A percentile compares a stretch with the other conserved stretches of the same genome.
These are phyloP conservation scores for Aspergillus sp. DNA, from an alignment of 2,329 filamentous ascomycete species.

Conservation along the genomic window DNA sequence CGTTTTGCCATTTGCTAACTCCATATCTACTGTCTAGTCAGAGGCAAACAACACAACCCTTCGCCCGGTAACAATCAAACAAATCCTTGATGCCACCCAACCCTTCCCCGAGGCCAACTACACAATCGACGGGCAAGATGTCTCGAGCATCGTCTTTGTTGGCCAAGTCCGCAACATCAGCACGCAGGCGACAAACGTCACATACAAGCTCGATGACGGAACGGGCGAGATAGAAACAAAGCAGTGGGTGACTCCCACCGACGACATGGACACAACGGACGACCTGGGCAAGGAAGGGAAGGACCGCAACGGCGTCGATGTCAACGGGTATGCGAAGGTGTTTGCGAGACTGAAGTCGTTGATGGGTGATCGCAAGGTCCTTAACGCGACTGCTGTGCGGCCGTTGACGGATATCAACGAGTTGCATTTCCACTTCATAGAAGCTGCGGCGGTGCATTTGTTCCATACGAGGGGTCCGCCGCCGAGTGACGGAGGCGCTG, in stretches of 20 bases:
- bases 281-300: constrained; percentile 34
- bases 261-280: constrained; percentile 40
- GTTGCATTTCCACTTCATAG: constrained; percentile 86
- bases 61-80: constrained; percentile 92
- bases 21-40: constrained; percentile 8
- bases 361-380: constrained; percentile 75
- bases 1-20: neutral
- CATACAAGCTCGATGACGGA: constrained; percentile 91
- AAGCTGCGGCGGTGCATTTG: constrained; percentile 85
- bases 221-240: constrained; percentile 83
- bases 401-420: constrained; percentile 85
- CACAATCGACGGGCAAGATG: constrained; percentile 73
- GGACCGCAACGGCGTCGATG: constrained; percentile 52
- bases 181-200: constrained; percentile 85
- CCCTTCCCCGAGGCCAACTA: constrained; percentile 74
- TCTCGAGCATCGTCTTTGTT: constrained; percentile 79
- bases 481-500: constrained; percentile 48
- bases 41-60: constrained; percentile 77
- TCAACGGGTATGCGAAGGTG: constrained; percentile 80
- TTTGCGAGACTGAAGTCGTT: constrained; percentile 79
- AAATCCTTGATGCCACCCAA: constrained; percentile 80
- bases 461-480: constrained; percentile 72
- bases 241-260: constrained; percentile 47
- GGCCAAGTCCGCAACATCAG: constrained; percentile 87
- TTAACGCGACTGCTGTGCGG: constrained; percentile 75